Evolutionary conservation across 768 basidiomycete genomes (phyloP).

Genomic region (Amanita phalloides): DNA sequence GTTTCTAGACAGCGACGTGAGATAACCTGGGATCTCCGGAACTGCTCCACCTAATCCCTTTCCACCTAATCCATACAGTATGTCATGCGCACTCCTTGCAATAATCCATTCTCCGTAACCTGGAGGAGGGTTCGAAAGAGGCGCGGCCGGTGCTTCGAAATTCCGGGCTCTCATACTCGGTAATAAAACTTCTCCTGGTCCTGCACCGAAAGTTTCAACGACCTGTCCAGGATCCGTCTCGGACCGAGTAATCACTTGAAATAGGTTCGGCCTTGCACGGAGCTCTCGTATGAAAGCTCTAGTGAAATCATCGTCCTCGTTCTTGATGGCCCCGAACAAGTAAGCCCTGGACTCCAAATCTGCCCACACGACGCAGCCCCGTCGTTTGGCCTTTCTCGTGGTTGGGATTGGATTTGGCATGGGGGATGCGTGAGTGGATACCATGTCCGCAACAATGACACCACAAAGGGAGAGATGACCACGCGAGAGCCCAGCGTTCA

Average conservation of each 20-base stretch:
- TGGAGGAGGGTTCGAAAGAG: not conserved
- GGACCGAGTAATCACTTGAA: conserved; percentile 18
- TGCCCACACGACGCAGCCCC: not conserved
- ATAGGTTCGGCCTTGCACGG: conserved; percentile 18
- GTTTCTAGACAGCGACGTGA: not conserved
- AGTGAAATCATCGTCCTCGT: conserved; percentile 16
- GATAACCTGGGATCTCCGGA: not conserved
- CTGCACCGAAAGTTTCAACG: conserved; percentile 16
- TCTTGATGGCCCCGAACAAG: conserved; percentile 21
- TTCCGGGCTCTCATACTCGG: not conserved
- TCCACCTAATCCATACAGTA: not conserved
- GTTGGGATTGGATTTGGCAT: not conserved
- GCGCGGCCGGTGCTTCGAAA: not conserved
- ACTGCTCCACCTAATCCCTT: not conserved
- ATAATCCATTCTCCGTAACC: not conserved
- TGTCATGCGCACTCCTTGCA: not conserved
- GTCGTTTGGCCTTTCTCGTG: not conserved
- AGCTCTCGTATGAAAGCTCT: conserved; percentile 17
- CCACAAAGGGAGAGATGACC: not conserved
- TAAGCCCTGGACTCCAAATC: conserved; percentile 8
- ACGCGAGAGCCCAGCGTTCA: not conserved
- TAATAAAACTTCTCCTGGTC: conserved; percentile 1
- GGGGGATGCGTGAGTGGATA: not conserved
- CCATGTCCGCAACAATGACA: not conserved
- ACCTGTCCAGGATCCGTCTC: conserved; percentile 15